Evolutionary conservation across 495 filamentous ascomycete species (phyloP).

Genomic region (Neurospora sp.): DNA sequence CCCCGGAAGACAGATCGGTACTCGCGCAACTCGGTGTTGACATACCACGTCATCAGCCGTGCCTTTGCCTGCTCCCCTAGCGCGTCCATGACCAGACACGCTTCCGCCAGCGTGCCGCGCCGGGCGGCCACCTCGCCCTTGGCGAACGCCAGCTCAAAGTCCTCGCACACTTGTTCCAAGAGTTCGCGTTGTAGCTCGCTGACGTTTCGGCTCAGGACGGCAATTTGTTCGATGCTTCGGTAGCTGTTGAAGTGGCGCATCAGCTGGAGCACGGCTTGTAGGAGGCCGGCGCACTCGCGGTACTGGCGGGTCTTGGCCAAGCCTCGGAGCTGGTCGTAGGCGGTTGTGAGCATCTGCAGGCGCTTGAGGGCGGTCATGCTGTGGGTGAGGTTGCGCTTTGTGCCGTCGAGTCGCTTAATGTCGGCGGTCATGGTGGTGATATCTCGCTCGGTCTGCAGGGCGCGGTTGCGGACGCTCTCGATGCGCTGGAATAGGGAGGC

Average conservation of each 20-base stretch:
- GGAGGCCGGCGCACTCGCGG: conserved; percentile 85
- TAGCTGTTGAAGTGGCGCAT: conserved; percentile 99
- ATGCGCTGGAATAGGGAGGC: conserved; percentile 89
- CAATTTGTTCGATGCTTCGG: conserved; percentile 95
- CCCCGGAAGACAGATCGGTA: conserved; percentile 92
- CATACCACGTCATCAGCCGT: conserved; percentile 88
- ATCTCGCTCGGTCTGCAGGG: conserved; percentile 82
- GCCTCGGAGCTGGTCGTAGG: conserved; percentile 87
- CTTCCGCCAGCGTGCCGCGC: conserved; percentile 66
- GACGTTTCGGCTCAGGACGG: conserved; percentile 83
- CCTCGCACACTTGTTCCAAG: conserved; percentile 93
- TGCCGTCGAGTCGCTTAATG: conserved; percentile 94
- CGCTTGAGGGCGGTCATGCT: conserved; percentile 98
- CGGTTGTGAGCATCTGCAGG: conserved; percentile 96
- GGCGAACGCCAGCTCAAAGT: conserved; percentile 92
- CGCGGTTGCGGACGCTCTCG: conserved; percentile 82
- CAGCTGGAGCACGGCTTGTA: conserved; percentile 93
- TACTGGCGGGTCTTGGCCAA: conserved; percentile 84
- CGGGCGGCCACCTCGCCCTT: conserved; percentile 70
- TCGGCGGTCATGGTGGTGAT: conserved; percentile 99
- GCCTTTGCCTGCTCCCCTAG: conserved; percentile 80
- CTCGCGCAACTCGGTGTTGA: conserved; percentile 92
- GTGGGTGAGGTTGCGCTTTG: conserved; percentile 89
- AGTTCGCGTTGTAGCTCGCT: conserved; percentile 90
- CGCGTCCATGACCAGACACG: conserved; percentile 90